Conservation (phyloP, 192 early-diverging fungal genomes). For the Irineochytrium annulatum region DNA sequence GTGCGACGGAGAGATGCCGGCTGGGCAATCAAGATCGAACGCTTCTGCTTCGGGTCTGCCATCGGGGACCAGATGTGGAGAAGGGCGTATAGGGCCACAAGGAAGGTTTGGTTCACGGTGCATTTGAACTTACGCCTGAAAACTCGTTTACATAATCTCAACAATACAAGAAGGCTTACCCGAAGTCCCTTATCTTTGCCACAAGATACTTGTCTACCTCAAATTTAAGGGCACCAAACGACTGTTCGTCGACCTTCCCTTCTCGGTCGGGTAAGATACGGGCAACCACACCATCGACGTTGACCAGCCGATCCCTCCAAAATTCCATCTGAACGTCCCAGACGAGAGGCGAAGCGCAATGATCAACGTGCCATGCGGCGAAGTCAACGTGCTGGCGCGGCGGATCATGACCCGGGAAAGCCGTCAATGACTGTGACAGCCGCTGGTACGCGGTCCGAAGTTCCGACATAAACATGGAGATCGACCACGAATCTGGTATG, state of each 20-base stretch:
- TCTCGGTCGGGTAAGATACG: not conserved
- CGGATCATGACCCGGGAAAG: not conserved
- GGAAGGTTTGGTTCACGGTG: not conserved
- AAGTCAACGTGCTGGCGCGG: not conserved
- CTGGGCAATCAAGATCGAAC: not conserved
- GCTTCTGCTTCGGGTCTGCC: no score
- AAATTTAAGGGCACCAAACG: not conserved
- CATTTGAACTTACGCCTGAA: not conserved
- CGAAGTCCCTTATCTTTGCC: not conserved
- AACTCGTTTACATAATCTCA: not conserved
- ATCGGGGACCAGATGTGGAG: not conserved
- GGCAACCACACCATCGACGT: not conserved
- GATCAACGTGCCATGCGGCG: not conserved
- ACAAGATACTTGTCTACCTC: not conserved
- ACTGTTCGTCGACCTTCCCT: not conserved
- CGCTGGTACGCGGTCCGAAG: not conserved
- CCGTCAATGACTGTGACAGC: not conserved
- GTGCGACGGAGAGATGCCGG: not conserved
- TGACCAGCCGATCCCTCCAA: not conserved
- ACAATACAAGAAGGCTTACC: slow-evolving; percentile 1
- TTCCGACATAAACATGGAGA: not conserved
- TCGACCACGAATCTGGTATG: not conserved
- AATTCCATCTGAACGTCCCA: not conserved
- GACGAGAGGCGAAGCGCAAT: not conserved
- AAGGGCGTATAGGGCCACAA: not conserved